Base-by-base conservation (phyloP, 306 rosid species). In the Dicorynia guianensis region DNA sequence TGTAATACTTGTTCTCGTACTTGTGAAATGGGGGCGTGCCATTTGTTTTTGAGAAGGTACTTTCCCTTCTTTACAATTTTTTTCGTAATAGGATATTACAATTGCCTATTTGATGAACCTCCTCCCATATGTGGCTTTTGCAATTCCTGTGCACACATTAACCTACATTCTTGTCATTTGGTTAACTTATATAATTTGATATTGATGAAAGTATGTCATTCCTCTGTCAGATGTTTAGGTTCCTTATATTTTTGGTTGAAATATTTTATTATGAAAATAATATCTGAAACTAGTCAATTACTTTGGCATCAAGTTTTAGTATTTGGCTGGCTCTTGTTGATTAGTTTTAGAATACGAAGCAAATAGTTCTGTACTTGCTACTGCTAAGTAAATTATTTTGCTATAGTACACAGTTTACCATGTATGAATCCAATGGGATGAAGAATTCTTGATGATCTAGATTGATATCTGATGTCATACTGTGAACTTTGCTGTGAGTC, bases 11-110 rank as follows among this genome's bases (percentile, higher is more conserved):
- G 49, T 49, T 77, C 76, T 89, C 54, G 70, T 78, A 82, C 72
- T 81, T 60, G 63, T 86, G 78, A 91, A 93, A 72, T 93, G 98
- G 97, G 97, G 98, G 93, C 59, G 81, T 86, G 30, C 98, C 98
- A 1, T 91, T 91, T 84, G 79, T 90, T 83, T 91, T 93, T 73
- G 85, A 91, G 76, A 89, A 93, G 98, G 98, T 93, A 79, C 69
- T 75, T 83, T 69, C 42, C 56, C 57, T 54, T 72, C 74, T 38
- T 60, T 66, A 44, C 35, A 53, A 47, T 64, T 69, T 64, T 18
- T 59, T 40, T 20, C 6, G 76, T 11, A 35, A 36, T 5, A 20
- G 33, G 12, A 49, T 52, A 35, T 36, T 7, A 20, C 36, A n/a
- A 50, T 52, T 79, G 62, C 18, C 75, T 70, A 75, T 55, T 82